Evolutionary conservation across 2,329 filamentous ascomycete species (phyloP), one percentile per base, ranked within the genome.

Genomic region (Curvularia hawaiiensis): DNA sequence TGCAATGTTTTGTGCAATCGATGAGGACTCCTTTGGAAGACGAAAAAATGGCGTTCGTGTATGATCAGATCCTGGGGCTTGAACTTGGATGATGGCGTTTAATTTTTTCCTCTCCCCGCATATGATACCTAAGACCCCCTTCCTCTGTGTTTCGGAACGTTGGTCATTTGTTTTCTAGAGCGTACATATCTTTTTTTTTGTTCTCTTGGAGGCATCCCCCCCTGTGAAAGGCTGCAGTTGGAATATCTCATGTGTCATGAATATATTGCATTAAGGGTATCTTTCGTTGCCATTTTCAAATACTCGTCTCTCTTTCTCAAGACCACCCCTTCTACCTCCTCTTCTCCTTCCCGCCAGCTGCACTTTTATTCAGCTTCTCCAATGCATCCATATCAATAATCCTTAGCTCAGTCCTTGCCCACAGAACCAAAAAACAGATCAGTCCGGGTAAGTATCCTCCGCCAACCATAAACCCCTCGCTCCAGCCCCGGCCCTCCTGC

Each of bases 351-450:
- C 52, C 82, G 80, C 76, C 91, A 90, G 72, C 79, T 4, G 30
- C 8, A 12, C 30, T 31, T 11, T 31, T 31, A 39, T 60, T 62
- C 68, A 91, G 78, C 52, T 76, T 79, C 48, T 82, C 79, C 65
- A 93, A 75, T 68, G 90, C 89, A 60, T 79, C 87, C 5, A 90
- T 84, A 76, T 92, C 88, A 9, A 92, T 84, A 47, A 86, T 82
- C 3, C 83, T 82, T 83, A 92, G 87, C 68, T 89, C 80, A 50
- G 84, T 76, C 75, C 91, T 87, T 30, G 85, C 85, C 46, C 84
- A 74, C 55, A 91, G 66, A 6, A 87, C 81, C 20, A 90, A 79
- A 0, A 64, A 80, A 66, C 90, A 87, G 1, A 92, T 83, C 2
- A 87, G 59, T 7, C 68, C 75, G 2, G 79, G 79, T 43, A 81